A percentile compares a stretch with the other conserved stretches of the same genome.
Conservation (phyloP, 495 filamentous ascomycete species). For the Neurospora sp. region DNA sequence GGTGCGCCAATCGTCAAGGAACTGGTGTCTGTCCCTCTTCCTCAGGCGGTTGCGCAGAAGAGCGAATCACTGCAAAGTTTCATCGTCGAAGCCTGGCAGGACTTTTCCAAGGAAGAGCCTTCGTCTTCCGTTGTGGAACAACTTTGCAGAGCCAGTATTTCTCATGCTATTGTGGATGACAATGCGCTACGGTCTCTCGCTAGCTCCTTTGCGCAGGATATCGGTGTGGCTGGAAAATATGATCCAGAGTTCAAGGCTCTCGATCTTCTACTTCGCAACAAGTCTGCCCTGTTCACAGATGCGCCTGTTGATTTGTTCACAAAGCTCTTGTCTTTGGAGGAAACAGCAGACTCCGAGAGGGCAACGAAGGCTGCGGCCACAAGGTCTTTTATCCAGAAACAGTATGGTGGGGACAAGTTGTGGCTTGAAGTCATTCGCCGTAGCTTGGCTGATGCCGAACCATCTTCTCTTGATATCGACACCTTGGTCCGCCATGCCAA, state of each 20-base stretch:
- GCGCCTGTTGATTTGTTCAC: conserved; percentile 33
- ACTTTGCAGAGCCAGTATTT: conserved; percentile 31
- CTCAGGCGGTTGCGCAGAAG: conserved; percentile 16
- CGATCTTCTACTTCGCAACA: conserved; percentile 28
- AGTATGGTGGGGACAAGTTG: conserved; percentile 18
- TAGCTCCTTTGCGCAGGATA: conserved; percentile 15
- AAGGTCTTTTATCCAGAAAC: conserved; percentile 23
- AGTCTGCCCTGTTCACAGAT: conserved; percentile 21
- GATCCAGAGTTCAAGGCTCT: conserved; percentile 24
- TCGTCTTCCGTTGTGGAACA: conserved; percentile 16
- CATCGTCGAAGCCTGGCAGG: conserved; percentile 24
- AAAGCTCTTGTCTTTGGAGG: conserved; percentile 33
- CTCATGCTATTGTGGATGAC: conserved; percentile 21
- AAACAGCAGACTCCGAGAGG: conserved; percentile 28
- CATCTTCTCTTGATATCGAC: conserved; percentile 32
- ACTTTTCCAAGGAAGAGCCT: conserved; percentile 13
- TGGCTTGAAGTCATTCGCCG: conserved; percentile 28
- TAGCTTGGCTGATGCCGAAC: conserved; percentile 29
- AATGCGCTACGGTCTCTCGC: conserved; percentile 16
- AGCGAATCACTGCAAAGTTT: conserved; percentile 28
- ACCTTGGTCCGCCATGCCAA: conserved; percentile 34
- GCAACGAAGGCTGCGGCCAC: conserved; percentile 23
- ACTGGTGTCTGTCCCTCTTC: conserved; percentile 28
- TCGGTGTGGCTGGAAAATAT: conserved; percentile 6
- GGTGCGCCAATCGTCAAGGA: conserved; percentile 16